Conservation (phyloP, 192 early-diverging fungal genomes). For the Lobosporangium transversale region DNA sequence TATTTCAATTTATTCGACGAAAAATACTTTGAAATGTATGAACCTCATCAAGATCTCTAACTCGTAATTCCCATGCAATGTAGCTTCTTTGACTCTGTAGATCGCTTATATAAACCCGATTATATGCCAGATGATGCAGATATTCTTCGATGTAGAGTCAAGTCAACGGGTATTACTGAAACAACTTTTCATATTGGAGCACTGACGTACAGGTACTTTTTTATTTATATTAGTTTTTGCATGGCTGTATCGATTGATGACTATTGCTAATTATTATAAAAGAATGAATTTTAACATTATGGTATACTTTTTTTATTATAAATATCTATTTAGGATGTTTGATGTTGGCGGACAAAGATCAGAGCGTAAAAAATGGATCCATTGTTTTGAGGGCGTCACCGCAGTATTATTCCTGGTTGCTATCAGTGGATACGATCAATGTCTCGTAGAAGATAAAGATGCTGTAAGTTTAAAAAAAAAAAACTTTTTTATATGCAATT, state of each 20-base stretch:
- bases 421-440: constrained; percentile 69
- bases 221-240: background rate
- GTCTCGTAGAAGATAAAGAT: constrained; percentile 61
- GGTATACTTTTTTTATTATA: too few species aligned
- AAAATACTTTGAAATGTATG: background rate
- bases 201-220: constrained; percentile 57
- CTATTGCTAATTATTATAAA: too few species aligned
- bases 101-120: constrained; percentile 54
- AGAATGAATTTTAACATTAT: too few species aligned
- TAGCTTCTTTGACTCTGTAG: constrained; percentile 64
- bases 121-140: constrained; percentile 69
- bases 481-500: background rate
- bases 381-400: constrained; percentile 65
- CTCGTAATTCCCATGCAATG: background rate
- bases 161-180: constrained; percentile 73
- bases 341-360: constrained; percentile 67
- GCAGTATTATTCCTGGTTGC: constrained; percentile 68
- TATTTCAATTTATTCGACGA: background rate
- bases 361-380: constrained; percentile 66
- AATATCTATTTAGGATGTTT: constrained; percentile 53
- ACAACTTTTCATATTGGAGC: constrained; percentile 63
- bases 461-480: constrained; percentile 39
- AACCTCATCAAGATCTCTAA: background rate
- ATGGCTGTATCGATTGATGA: background rate
- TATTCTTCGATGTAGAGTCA: constrained; percentile 67